Evolutionary conservation across 202 grass and related monocot genomes (phyloP).

Genomic region (Setaria italica): DNA sequence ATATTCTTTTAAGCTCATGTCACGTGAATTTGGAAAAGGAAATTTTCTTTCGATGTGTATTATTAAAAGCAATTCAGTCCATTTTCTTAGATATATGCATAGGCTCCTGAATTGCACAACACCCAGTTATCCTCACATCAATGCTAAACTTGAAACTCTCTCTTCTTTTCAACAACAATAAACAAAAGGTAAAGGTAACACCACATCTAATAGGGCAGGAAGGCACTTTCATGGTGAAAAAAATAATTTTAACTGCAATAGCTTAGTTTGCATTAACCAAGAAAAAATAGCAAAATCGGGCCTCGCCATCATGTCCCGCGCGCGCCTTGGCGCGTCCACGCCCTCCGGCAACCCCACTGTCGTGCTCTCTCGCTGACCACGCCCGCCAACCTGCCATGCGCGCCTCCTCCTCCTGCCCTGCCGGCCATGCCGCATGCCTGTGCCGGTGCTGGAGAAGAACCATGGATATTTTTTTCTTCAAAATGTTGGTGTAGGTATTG

Average conservation of each 20-base stretch:
- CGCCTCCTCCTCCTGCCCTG: too few relatives aligned
- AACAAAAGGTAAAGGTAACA: background rate
- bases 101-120: background rate
- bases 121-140: background rate
- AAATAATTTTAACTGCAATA: background rate
- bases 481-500: too few relatives aligned
- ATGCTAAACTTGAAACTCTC: background rate
- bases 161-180: background rate
- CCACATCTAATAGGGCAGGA: background rate
- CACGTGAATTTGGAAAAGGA: background rate
- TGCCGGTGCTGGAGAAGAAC: too few relatives aligned
- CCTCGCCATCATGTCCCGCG: too few relatives aligned
- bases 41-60: background rate
- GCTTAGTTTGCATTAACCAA: background rate
- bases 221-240: conserved; percentile 16
- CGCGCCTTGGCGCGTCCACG: too few relatives aligned
- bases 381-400: too few relatives aligned
- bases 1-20: conserved; percentile 16
- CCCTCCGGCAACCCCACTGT: too few relatives aligned
- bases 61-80: background rate
- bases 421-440: too few relatives aligned
- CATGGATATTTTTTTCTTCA: too few relatives aligned
- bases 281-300: background rate
- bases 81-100: background rate
- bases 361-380: too few relatives aligned